These are phyloP conservation scores for Vinca minor DNA, from an alignment of 257 asterid genomes.

Conservation along the genomic window DNA sequence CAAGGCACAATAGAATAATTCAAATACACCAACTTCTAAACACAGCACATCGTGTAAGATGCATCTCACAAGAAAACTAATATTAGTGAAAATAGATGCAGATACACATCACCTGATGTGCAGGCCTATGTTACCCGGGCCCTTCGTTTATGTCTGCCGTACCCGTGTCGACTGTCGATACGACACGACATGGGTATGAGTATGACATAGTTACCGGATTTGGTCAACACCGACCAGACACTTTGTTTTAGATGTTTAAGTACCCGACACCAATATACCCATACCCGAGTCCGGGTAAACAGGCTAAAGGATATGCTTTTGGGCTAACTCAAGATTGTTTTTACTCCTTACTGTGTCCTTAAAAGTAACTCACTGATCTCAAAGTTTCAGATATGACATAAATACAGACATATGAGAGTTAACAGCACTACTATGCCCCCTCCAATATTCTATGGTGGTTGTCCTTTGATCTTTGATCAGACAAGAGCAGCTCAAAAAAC, in stretches of 20 bases:
- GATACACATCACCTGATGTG: not conserved
- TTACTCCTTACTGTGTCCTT: not conserved
- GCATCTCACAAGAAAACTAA: not conserved
- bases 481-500: not conserved
- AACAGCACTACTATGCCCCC: not conserved
- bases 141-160: too few species aligned
- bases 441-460: not conserved
- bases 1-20: not conserved
- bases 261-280: too few species aligned
- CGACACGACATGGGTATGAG: too few species aligned
- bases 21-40: not conserved
- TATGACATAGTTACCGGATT: too few species aligned
- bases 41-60: not conserved
- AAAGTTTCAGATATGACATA: not conserved
- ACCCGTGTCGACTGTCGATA: too few species aligned
- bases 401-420: not conserved
- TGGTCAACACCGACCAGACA: too few species aligned
- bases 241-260: too few species aligned
- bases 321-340: not conserved
- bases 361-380: not conserved
- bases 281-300: too few species aligned
- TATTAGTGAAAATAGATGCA: not conserved
- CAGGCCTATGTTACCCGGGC: conserved; percentile 1
- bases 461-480: not conserved
- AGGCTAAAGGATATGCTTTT: too few species aligned